Evolutionary conservation across 805 yeast species (phyloP), one percentile per base, ranked within the genome.

Genomic region (Wickerhamomyces rabaulensis): DNA sequence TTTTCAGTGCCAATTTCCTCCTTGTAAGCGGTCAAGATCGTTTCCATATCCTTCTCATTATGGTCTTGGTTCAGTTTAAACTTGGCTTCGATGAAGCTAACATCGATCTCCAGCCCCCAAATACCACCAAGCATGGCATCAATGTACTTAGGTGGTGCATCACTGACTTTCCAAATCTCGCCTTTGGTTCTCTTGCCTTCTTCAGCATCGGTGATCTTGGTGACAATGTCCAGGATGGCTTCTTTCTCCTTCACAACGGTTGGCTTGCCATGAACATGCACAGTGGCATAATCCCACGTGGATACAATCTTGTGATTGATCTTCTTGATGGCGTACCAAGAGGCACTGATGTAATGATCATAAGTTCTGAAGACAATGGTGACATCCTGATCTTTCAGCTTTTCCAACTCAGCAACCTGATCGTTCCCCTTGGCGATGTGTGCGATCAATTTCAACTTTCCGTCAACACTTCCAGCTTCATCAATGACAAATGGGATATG

Each of bases 211-310:
- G 79, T 73, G 36, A 81, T 61, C 20, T 57, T 56, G 21, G 68
- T 65, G 39, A 81, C 56, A 53, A 76, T 80, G 0, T 60, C 48
- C 37, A 73, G 53, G 9, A 80, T 68, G 66, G 74, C 78, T 16
- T 67, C 74, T 21, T 61, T 56, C 43, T 75, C 79, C 19, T 69
- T 60, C 15, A 77, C 57, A 22, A 74, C 50, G 22, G 50, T 65
- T 9, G 82, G 71, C 25, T 60, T 71, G 4, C 87, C 87, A 47
- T 74, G 66, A 39, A 75, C 66, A 55, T 82, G 86, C 27, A 76
- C 80, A 4, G 76, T 63, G 2, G 76, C 79, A 62, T 74, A 81
- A 58, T 78, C 82, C 87, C 87, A 82, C 1, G 87, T 82, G 16
- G 87, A 86, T n/a, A 81, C 87, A 38, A 70, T 71, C 56, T 79